These are phyloP conservation scores for Candida qinlingensis DNA, from an alignment of 805 yeast species.

Conservation along the genomic window DNA sequence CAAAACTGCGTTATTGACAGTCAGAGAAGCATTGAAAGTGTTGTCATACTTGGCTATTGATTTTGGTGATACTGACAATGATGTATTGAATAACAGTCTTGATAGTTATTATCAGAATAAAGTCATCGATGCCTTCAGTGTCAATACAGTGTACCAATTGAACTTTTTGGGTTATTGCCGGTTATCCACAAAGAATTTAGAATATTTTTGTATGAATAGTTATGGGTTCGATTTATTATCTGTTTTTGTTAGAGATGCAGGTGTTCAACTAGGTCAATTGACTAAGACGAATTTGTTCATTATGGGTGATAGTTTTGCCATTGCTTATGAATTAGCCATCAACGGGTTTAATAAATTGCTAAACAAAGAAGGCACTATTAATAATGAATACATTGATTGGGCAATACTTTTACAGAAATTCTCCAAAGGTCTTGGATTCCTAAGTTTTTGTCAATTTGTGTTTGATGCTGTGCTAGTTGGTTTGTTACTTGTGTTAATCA, in stretches of 20 bases:
- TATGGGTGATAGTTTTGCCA: conserved; percentile 37
- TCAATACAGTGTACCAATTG: conserved; percentile 36
- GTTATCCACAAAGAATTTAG: conserved; percentile 19
- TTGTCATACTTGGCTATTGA: conserved; percentile 42
- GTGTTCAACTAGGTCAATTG: conserved; percentile 37
- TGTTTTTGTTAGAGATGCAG: conserved; percentile 45
- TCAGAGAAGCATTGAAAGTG: conserved; percentile 38
- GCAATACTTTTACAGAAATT: conserved; percentile 24
- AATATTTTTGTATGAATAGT: conserved; percentile 29
- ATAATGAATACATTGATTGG: conserved; percentile 19
- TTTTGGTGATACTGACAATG: conserved; percentile 28
- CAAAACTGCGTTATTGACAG: conserved; percentile 27
- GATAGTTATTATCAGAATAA: conserved; percentile 25
- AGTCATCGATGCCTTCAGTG: conserved; percentile 41
- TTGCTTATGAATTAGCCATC: conserved; percentile 33
- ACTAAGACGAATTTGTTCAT: conserved; percentile 35
- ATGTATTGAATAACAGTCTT: conserved; percentile 17
- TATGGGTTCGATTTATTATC: conserved; percentile 44
- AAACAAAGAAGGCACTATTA: conserved; percentile 10
- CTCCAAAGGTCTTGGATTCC: conserved; percentile 22
- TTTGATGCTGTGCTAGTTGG: neutral
- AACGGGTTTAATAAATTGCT: conserved; percentile 24
- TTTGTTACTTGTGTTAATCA: conserved; percentile 3
- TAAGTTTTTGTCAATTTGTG: conserved; percentile 11
- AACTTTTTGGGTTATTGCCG: conserved; percentile 48